phyloP scores from a whole-genome alignment of 176 grass and related monocot species.

The Bonia amplexicaulis region DNA sequence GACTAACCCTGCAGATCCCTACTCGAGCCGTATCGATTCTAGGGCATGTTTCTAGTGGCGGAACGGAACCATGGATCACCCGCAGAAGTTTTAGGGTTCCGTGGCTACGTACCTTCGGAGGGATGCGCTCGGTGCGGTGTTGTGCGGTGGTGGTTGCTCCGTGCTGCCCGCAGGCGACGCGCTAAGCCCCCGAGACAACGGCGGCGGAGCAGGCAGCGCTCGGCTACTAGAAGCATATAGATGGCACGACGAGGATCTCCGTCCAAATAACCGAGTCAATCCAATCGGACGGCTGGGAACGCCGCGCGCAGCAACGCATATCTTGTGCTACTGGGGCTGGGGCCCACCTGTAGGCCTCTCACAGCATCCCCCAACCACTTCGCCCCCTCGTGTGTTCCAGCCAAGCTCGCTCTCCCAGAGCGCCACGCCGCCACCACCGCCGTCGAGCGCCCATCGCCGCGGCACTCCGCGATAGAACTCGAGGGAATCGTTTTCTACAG shows the following conservation, averaged over 20 bases:
- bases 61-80: not conserved
- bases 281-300: not conserved
- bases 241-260: not conserved
- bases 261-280: not conserved
- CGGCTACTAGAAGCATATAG: constrained; percentile 22
- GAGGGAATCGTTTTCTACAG: not conserved
- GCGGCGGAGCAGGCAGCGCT: not conserved
- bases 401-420: not conserved
- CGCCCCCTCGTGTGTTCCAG: not conserved
- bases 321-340: not conserved
- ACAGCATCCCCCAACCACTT: not conserved
- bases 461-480: not conserved
- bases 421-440: not conserved
- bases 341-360: not conserved
- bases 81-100: not conserved
- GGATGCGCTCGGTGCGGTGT: not conserved
- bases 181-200: not conserved
- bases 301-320: rapidly evolving
- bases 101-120: not conserved
- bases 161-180: not conserved
- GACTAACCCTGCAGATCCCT: not conserved
- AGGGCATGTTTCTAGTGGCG: not conserved
- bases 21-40: not conserved
- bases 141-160: not conserved
- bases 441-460: not conserved